Evolutionary conservation across 2,329 filamentous ascomycete genomes (phyloP).

Genomic region (Monilinia laxa): DNA sequence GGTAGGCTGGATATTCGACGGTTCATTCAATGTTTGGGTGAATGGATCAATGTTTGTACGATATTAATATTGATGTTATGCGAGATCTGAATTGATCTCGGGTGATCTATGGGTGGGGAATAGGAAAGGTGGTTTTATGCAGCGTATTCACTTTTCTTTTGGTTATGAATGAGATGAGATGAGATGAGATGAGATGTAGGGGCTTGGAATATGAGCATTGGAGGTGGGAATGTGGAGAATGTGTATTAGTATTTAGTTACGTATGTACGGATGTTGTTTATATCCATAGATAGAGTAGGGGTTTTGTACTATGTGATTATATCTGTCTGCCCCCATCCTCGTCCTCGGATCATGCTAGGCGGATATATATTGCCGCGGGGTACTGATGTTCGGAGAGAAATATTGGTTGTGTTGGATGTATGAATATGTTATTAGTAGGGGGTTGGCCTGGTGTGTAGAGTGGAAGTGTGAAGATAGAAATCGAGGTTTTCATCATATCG

Average conservation of each 20-base stretch:
- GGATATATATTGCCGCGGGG: not conserved
- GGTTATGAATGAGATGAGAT: conserved; percentile 3
- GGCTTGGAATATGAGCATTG: conserved; percentile 1
- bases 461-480: too few species aligned
- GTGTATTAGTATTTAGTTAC: conserved; percentile 7
- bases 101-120: not conserved
- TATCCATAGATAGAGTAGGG: not conserved
- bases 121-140: not conserved
- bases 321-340: not conserved
- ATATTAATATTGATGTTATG: not conserved
- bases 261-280: conserved; percentile 6
- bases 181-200: not conserved
- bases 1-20: conserved; percentile 4
- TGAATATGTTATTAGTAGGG: not conserved
- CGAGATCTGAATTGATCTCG: not conserved
- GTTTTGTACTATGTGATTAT: not conserved
- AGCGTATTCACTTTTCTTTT: not conserved
- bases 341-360: too few species aligned
- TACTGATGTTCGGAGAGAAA: not conserved
- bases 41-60: conserved; percentile 6
- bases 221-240: not conserved
- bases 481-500: too few species aligned
- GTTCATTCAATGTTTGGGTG: not conserved
- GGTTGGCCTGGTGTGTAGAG: too few species aligned
- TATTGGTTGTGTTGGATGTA: not conserved